Base-by-base conservation (phyloP, 106 monocot genomes). In the Phalaenopsis equestris region DNA sequence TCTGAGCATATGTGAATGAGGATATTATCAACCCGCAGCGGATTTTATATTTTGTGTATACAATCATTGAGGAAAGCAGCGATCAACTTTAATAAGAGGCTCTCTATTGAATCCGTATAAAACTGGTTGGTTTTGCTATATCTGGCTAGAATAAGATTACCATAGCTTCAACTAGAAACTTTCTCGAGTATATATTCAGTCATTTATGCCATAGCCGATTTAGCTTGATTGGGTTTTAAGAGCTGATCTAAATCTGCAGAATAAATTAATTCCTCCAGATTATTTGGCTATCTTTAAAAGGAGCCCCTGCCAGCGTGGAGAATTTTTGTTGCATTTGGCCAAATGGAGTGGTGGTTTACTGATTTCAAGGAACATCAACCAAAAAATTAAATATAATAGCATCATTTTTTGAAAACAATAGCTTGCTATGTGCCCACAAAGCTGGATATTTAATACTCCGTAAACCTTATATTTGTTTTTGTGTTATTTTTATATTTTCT, bases 391-490 rank as follows among this genome's bases (percentile, higher is more conserved):
- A 38, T 65, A 23, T 30, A 37, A 38, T 37, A 37, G 3, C 38
- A 70, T 70, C 11, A 15, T 70, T 70, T 38, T 38, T 38, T 70
- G 68, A 70, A 67, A 70, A 14, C 68, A 70, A 70, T 39, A 70
- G 15, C 37, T 37, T 39, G 68, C 0, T 12, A 39, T 70, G 30
- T 70, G 12, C 36, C 5, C 6, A 36, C 37, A 10, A 67, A 10
- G 38, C 38, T 15, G 2, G 30, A 70, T 70, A 2, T 3, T 38
- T 70, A 2, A 3, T 70, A 70, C 65, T n/a, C 38, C 38, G 38
- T 68, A 68, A 38, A 38, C 8, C 68, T 37, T 38, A 70, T 30
- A 70, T 11, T 38, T 11, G 37, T 38, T 70, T 37, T n/a, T 70
- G 4, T 70, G 38, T 30, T 38, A 38, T 11, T 68, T 68, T 3